A percentile compares a stretch with the other conserved stretches of the same genome.
These are phyloP conservation scores for Sclerotinia sclerotiorum DNA, from an alignment of 2,329 filamentous ascomycete species.

Conservation along the genomic window DNA sequence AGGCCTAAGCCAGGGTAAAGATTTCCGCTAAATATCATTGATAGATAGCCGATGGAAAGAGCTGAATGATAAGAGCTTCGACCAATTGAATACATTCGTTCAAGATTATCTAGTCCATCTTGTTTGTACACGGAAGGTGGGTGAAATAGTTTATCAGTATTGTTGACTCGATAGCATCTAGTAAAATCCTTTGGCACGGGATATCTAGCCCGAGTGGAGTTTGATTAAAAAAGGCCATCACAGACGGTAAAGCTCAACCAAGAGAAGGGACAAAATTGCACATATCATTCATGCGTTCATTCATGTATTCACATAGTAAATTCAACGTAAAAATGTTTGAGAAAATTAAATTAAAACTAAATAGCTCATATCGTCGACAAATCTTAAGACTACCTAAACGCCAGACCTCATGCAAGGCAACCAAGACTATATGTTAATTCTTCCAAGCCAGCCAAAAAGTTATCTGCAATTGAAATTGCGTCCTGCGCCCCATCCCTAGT, in stretches of 20 bases:
- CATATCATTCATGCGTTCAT: neutral
- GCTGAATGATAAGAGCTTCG: conserved; percentile 32
- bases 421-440: conserved; percentile 10
- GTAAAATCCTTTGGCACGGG: conserved; percentile 6
- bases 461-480: neutral
- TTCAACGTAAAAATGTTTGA: neutral
- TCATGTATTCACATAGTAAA: neutral
- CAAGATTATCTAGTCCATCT: neutral
- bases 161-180: conserved; percentile 21
- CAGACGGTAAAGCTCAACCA: neutral
- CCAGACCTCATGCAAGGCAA: conserved; percentile 4
- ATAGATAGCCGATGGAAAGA: conserved; percentile 18
- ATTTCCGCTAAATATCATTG: conserved; percentile 4
- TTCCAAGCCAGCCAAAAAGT: conserved; percentile 9
- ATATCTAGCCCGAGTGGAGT: neutral
- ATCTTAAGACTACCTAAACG: conserved; percentile 13
- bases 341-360: neutral
- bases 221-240: neutral
- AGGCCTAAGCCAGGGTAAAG: neutral
- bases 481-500: conserved; percentile 12
- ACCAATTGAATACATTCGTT: conserved; percentile 24
- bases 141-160: neutral
- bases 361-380: neutral
- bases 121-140: conserved; percentile 10
- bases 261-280: neutral